Evolutionary conservation across 75 land plant genomes (phyloP).

Genomic region (Picea glauca): DNA sequence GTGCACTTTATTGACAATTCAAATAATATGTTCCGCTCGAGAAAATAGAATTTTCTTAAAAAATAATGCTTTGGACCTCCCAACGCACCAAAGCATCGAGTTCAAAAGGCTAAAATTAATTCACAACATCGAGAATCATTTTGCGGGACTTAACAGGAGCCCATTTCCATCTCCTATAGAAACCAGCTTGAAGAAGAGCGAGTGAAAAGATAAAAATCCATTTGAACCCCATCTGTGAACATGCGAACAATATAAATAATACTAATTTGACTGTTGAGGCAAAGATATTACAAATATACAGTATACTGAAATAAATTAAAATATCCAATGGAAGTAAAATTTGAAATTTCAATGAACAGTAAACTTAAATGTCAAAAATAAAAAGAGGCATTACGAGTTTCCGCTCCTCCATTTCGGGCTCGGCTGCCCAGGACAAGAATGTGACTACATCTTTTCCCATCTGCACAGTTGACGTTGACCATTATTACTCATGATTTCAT

Average conservation of each 20-base stretch:
- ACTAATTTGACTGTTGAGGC: constrained; percentile 54
- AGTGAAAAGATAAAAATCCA: constrained; percentile 80
- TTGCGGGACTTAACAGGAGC: constrained; percentile 76
- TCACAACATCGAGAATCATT: constrained; percentile 80
- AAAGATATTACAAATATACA: no score
- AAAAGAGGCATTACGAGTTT: constrained; percentile 46
- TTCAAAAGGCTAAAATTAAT: constrained; percentile 29
- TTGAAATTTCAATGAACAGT: neutral
- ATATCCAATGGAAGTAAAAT: neutral
- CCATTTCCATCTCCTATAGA: constrained; percentile 89
- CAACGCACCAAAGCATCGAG: neutral
- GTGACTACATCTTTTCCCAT: constrained; percentile 96
- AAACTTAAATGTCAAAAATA: constrained; percentile 1
- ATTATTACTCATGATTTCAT: neutral
- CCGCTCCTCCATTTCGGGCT: constrained; percentile 98
- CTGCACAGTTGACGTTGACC: constrained; percentile 25
- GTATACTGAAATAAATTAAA: neutral
- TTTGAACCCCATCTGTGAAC: constrained; percentile 85
- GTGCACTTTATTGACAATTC: neutral
- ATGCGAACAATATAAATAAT: constrained; percentile 64
- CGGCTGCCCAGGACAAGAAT: constrained; percentile 93
- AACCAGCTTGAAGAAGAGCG: constrained; percentile 83
- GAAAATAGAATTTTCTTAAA: neutral
- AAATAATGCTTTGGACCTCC: neutral
- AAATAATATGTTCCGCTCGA: no score